Evolutionary conservation across 805 yeast species (phyloP).

Genomic region (Wickerhamiella bombiphila): DNA sequence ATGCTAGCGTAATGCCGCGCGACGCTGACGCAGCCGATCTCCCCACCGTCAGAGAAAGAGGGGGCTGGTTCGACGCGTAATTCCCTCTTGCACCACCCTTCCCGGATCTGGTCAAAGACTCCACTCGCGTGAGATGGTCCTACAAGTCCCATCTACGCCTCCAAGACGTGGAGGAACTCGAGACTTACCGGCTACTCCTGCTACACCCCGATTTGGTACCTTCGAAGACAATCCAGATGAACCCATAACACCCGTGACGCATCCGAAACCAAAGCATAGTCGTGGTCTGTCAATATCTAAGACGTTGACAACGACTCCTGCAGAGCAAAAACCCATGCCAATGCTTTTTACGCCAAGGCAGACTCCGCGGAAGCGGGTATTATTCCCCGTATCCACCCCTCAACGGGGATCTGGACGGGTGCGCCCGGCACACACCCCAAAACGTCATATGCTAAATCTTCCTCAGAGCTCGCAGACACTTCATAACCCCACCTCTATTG

Average conservation of each 20-base stretch:
- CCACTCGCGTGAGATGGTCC: too few relatives aligned
- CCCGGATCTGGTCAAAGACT: too few relatives aligned
- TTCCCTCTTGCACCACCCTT: too few relatives aligned
- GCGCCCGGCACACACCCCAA: not conserved
- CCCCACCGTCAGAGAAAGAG: too few relatives aligned
- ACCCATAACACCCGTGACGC: too few relatives aligned
- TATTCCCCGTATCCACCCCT: slow-evolving; percentile 17
- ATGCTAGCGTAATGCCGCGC: too few relatives aligned
- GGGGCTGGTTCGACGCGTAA: too few relatives aligned
- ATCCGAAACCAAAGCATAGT: not conserved
- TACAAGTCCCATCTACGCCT: slow-evolving; percentile 18
- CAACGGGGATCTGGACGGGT: slow-evolving; percentile 18
- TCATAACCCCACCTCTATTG: not conserved
- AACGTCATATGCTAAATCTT: not conserved
- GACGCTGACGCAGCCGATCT: too few relatives aligned
- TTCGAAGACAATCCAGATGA: slow-evolving; percentile 15
- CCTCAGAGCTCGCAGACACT: not conserved
- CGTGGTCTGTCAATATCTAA: not conserved
- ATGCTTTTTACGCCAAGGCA: slow-evolving; percentile 8
- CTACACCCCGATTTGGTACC: slow-evolving; percentile 18
- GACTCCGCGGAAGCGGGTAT: slow-evolving; percentile 13
- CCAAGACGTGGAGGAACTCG: slow-evolving; percentile 12
- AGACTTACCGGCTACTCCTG: slow-evolving; percentile 16
- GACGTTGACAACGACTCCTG: not conserved
- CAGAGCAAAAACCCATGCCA: not conserved